phyloP scores from a whole-genome alignment of 2,329 filamentous ascomycete species.

The Penicillium sp. region DNA sequence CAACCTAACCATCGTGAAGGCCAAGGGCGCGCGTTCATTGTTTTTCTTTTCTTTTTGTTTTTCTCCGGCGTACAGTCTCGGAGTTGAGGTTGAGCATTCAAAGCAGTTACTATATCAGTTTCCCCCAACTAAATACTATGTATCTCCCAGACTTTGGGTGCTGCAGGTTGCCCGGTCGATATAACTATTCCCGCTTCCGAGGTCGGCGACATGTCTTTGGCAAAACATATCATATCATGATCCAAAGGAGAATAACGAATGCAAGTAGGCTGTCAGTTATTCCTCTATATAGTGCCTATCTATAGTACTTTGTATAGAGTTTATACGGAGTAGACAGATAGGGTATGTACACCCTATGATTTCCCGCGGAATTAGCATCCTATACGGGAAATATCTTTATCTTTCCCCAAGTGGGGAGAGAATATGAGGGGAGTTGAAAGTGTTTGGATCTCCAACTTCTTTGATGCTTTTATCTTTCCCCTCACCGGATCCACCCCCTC shows the following conservation, averaged over 20 bases:
- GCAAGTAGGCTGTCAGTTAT: too few relatives aligned
- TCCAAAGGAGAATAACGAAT: background rate
- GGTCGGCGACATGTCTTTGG: background rate
- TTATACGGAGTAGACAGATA: background rate
- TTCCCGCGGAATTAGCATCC: background rate
- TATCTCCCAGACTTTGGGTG: background rate
- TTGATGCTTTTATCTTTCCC: constrained; percentile 13
- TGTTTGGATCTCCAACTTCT: constrained; percentile 6
- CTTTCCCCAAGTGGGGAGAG: background rate
- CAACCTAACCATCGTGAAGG: background rate
- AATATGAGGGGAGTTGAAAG: constrained; percentile 1
- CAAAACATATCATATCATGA: background rate
- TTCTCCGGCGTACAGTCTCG: background rate
- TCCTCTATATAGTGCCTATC: background rate
- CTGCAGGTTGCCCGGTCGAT: background rate
- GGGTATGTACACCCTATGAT: background rate
- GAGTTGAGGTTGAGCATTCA: too few relatives aligned
- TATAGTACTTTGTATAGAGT: background rate
- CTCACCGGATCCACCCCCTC: constrained; percentile 15
- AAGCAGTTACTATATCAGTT: background rate
- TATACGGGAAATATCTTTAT: background rate
- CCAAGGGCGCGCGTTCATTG: background rate
- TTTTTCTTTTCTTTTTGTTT: background rate
- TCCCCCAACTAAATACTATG: background rate
- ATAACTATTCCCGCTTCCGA: background rate